These are phyloP conservation scores for Fusarium udum DNA, from an alignment of 2,329 filamentous ascomycete species.

Conservation along the genomic window DNA sequence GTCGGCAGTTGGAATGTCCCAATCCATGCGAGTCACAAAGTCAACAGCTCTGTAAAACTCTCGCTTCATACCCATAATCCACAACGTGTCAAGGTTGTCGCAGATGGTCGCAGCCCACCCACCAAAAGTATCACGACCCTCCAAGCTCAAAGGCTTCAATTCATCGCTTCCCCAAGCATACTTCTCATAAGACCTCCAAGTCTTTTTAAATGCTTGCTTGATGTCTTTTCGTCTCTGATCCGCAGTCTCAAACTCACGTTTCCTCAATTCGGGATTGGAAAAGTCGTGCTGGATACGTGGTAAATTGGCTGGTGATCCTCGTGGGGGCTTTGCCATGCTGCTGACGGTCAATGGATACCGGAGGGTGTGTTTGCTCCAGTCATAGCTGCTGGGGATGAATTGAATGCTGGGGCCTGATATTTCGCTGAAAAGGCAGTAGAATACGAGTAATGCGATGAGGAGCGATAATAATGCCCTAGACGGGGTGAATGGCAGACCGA, in stretches of 20 bases:
- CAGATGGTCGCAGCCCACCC: constrained; percentile 72
- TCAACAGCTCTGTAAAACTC: constrained; percentile 70
- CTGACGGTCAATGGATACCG: constrained; percentile 15
- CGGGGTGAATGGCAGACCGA: constrained; percentile 34
- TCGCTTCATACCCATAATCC: constrained; percentile 71
- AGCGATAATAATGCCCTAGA: constrained; percentile 30
- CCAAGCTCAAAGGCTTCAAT: constrained; percentile 62
- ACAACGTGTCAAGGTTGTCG: constrained; percentile 71
- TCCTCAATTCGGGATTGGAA: constrained; percentile 15
- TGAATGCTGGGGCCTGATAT: constrained; percentile 15
- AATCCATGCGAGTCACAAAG: constrained; percentile 57
- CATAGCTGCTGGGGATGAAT: constrained; percentile 38
- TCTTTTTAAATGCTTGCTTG: constrained; percentile 59
- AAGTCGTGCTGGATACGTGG: constrained; percentile 39
- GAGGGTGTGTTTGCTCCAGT: constrained; percentile 32
- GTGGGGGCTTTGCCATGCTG: constrained; percentile 20
- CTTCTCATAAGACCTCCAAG: constrained; percentile 67
- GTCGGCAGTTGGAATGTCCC: constrained; percentile 55
- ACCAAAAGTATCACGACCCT: constrained; percentile 62
- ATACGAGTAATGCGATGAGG: constrained; percentile 23
- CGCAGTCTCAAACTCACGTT: constrained; percentile 8
- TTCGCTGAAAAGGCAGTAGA: constrained; percentile 27
- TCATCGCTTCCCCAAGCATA: constrained; percentile 71
- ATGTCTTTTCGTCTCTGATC: constrained; percentile 50
- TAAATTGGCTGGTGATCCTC: constrained; percentile 17